Conservation (phyloP, 1,139 yeast species). For the Lodderomyces metapsilosis region DNA sequence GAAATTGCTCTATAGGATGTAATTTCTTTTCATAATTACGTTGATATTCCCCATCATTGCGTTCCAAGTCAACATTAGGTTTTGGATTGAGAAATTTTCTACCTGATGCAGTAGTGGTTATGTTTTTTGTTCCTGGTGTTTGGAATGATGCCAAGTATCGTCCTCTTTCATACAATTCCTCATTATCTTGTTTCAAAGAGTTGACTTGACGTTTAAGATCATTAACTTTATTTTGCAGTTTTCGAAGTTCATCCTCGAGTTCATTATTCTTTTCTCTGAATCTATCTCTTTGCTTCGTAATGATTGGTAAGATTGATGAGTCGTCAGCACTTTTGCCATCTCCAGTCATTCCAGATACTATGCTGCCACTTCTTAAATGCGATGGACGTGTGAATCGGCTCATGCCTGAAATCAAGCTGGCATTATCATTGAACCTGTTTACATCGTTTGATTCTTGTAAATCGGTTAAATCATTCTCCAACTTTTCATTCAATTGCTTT, state of each 20-base stretch:
- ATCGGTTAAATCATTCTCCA: constrained; percentile 68
- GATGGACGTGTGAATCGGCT: constrained; percentile 41
- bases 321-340: constrained; percentile 16
- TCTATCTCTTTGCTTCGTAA: constrained; percentile 92
- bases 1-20: constrained; percentile 82
- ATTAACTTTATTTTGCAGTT: constrained; percentile 50
- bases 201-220: constrained; percentile 67
- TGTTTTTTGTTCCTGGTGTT: constrained; percentile 14
- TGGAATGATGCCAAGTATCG: constrained; percentile 64
- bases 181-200: constrained; percentile 68
- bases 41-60: constrained; percentile 46
- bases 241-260: constrained; percentile 76
- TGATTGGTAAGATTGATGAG: constrained; percentile 71
- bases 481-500: constrained; percentile 49
- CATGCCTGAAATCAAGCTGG: constrained; percentile 66
- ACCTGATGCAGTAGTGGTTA: constrained; percentile 17
- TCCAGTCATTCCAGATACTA: constrained; percentile 40
- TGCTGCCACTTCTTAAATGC: constrained; percentile 29
- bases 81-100: constrained; percentile 31
- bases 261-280: constrained; percentile 79
- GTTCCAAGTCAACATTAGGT: constrained; percentile 48
- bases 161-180: constrained; percentile 76
- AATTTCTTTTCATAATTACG: constrained; percentile 72
- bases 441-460: constrained; percentile 41
- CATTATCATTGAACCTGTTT: constrained; percentile 55